A percentile compares a stretch with the other conserved stretches of the same genome.
These are phyloP conservation scores for Rutidosis leptorrhynchoides DNA, from an alignment of 129 eudicot species.

Conservation along the genomic window DNA sequence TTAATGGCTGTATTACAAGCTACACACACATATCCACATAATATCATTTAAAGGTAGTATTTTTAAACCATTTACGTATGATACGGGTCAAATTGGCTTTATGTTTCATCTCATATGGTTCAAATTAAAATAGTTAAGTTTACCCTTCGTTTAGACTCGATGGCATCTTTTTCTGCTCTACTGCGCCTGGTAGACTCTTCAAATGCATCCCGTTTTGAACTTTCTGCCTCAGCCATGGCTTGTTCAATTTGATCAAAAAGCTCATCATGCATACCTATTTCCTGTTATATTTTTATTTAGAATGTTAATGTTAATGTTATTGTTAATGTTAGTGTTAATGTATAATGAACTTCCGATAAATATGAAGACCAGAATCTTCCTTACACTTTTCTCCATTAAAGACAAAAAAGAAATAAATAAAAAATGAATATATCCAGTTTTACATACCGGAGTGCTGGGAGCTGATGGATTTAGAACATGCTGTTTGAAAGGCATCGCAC, in stretches of 20 bases:
- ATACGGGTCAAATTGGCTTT: too few relatives aligned
- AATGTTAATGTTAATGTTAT: too few relatives aligned
- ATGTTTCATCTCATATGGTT: too few relatives aligned
- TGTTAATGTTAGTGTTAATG: too few relatives aligned
- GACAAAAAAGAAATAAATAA: too few relatives aligned
- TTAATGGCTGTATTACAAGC: conserved; percentile 2
- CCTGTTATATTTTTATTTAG: conserved; percentile 43
- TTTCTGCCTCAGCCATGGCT: conserved; percentile 67
- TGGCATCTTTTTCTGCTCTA: conserved; percentile 75
- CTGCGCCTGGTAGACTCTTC: conserved; percentile 74
- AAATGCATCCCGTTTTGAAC: conserved; percentile 56
- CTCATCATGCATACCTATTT: conserved; percentile 41
- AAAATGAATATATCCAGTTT: not conserved
- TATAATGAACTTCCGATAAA: not conserved
- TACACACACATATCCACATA: too few relatives aligned
- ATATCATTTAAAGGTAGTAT: too few relatives aligned
- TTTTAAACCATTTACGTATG: too few relatives aligned
- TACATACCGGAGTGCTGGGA: conserved; percentile 44
- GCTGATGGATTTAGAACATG: conserved; percentile 27
- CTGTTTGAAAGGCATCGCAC: conserved; percentile 22
- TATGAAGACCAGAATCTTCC: too few relatives aligned
- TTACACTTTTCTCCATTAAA: too few relatives aligned
- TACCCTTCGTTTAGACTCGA: conserved; percentile 68
- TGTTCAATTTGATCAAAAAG: conserved; percentile 66
- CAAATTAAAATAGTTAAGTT: conserved; percentile 3